Evolutionary conservation across 805 yeast species (phyloP), one percentile per base, ranked within the genome.

Genomic region (Candida krabiensis): DNA sequence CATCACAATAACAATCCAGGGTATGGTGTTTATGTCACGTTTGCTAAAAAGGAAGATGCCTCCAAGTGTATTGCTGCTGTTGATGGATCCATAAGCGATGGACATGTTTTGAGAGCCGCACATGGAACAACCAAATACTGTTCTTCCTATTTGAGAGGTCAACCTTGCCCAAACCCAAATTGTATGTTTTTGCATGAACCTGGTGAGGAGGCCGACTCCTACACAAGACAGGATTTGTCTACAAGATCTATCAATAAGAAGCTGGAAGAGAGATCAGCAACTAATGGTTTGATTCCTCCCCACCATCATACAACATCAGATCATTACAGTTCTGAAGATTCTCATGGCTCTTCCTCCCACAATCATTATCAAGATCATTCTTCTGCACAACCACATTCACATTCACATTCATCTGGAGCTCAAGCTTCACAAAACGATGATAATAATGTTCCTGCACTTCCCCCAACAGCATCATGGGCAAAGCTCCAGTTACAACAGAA

Each of bases 151-250:
- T 69, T 93, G 47, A 76, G 97, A 51, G 97, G 96, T 25, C 95
- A 87, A 60, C 83, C 93, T 8, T 93, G 99, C 67, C 99, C 96
- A 43, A 93, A 93, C 64, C 98, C 98, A 46, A 88, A 89, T 58
- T 93, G 99, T 73, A 93, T 93, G 99, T 93, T 93, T 56, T 73
- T 93, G 55, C 99, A 93, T 62, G 99, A 93, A 64, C 99, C 99
- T 5, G 99, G 99, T 42, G 99, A 93, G 69, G 99, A 93, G 63
- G 98, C 98, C 2, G 99, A 93, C 55, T 85, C 96, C 9, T 91
- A 86, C 66, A 87, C 96, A 19, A 80, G 96, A 63, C 89, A 86
- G 56, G 95, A 86, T 56, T 70, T 86, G 54, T 80, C 89, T 4
- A 85, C 93, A 3, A 83, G 86, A 59, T 80, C 79, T 49, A 79